Conservation (phyloP, 192 early-diverging fungal genomes). For the Coemansia sp. region DNA sequence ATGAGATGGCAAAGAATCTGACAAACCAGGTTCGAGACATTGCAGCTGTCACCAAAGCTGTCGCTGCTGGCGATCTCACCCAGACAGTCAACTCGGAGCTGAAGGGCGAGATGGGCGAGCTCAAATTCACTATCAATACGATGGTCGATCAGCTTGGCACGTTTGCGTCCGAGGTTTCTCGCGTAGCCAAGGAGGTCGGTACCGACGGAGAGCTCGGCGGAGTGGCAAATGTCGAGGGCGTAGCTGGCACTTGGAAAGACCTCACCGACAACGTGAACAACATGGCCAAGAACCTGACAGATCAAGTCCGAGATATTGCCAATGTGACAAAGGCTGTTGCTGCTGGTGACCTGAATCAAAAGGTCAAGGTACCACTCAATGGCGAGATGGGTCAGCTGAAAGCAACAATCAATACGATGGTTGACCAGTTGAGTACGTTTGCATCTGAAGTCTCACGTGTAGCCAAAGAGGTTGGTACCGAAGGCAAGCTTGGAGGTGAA, state of each 20-base stretch:
- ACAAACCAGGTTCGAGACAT: slow-evolving; percentile 67
- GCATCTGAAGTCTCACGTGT: slow-evolving; percentile 71
- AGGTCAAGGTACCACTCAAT: slow-evolving; percentile 48
- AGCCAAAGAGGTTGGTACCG: slow-evolving; percentile 68
- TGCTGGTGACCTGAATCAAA: slow-evolving; percentile 58
- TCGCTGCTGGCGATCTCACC: slow-evolving; percentile 63
- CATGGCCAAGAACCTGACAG: slow-evolving; percentile 66
- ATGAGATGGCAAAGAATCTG: slow-evolving; percentile 69
- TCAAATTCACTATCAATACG: slow-evolving; percentile 65
- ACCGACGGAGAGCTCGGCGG: slow-evolving; percentile 60
- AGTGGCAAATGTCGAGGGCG: slow-evolving; percentile 56
- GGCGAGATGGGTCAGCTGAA: slow-evolving; percentile 65
- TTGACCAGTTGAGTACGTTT: slow-evolving; percentile 66
- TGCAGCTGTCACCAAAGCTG: slow-evolving; percentile 62
- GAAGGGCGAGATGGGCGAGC: slow-evolving; percentile 64
- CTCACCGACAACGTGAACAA: slow-evolving; percentile 67
- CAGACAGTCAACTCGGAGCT: slow-evolving; percentile 60
- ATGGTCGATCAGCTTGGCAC: slow-evolving; percentile 65
- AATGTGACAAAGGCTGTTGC: slow-evolving; percentile 63
- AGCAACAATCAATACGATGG: slow-evolving; percentile 65
- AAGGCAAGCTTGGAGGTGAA: slow-evolving; percentile 70
- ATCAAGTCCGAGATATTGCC: slow-evolving; percentile 65
- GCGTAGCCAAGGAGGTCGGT: slow-evolving; percentile 64
- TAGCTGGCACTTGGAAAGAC: slow-evolving; percentile 66
- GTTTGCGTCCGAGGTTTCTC: slow-evolving; percentile 64